Percentiles rank a stretch among this genome's conserved stretches.
These are phyloP conservation scores for Moniliella sp. DNA, from an alignment of 1,284 basidiomycete genomes.

Conservation along the genomic window DNA sequence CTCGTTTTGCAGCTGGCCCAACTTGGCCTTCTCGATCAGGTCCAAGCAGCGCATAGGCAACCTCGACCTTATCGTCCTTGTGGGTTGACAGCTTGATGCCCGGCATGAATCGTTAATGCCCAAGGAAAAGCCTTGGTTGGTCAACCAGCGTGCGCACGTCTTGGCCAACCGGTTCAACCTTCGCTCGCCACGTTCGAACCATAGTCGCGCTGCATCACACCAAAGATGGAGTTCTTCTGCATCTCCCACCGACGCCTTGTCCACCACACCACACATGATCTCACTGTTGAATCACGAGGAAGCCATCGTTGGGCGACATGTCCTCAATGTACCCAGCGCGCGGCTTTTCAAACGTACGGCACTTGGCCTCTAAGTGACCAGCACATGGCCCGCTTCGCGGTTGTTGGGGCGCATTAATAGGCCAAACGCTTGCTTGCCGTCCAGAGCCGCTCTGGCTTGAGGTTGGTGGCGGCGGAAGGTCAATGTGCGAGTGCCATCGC, in stretches of 20 bases:
- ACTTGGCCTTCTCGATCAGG: constrained; percentile 69
- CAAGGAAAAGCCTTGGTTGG: constrained; percentile 89
- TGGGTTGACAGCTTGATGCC: constrained; percentile 56
- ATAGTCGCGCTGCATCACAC: constrained; percentile 89
- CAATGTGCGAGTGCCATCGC: constrained; percentile 77
- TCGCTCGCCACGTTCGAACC: constrained; percentile 77
- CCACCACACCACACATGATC: constrained; percentile 97
- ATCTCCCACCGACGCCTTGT: constrained; percentile 90
- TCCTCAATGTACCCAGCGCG: constrained; percentile 45
- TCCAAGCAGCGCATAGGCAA: constrained; percentile 68
- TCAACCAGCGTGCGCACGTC: constrained; percentile 79
- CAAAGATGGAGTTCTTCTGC: constrained; percentile 99
- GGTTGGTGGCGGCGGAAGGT: constrained; percentile 81
- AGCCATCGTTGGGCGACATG: constrained; percentile 89
- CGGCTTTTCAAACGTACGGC: constrained; percentile 74
- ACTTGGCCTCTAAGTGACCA: constrained; percentile 87
- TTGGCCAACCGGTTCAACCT: constrained; percentile 90
- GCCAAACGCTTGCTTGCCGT: constrained; percentile 93
- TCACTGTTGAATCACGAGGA: constrained; percentile 94
- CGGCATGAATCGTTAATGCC: constrained; percentile 95
- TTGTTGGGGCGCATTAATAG: constrained; percentile 87
- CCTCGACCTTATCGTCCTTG: constrained; percentile 70
- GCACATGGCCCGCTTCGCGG: constrained; percentile 33
- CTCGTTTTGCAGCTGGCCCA: constrained; percentile 78
- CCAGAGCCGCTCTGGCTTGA: constrained; percentile 81